Evolutionary conservation across 495 filamentous ascomycete species (phyloP).

Genomic region (Lindgomyces ingoldianus): DNA sequence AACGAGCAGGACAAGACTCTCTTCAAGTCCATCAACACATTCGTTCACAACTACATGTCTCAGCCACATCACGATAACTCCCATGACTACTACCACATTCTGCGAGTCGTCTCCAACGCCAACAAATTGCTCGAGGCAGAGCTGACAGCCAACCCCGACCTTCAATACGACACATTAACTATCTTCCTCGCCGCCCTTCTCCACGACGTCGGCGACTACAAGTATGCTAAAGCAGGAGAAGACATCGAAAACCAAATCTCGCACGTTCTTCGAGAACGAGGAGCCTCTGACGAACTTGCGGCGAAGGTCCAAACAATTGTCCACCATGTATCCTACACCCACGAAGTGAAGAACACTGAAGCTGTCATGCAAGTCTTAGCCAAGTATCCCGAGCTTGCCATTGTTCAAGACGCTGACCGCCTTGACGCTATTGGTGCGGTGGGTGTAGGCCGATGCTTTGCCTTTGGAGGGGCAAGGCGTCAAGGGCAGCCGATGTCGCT

Average conservation of each 20-base stretch:
- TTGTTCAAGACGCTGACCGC: constrained; percentile 90
- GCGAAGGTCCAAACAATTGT: constrained; percentile 67
- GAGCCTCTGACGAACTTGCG: constrained; percentile 58
- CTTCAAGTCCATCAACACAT: constrained; percentile 52
- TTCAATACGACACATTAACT: constrained; percentile 53
- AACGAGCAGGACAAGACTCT: constrained; percentile 16
- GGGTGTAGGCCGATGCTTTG: constrained; percentile 77
- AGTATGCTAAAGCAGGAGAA: constrained; percentile 62
- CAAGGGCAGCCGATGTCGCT: constrained; percentile 56
- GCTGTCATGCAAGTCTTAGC: constrained; percentile 55
- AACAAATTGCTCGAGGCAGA: constrained; percentile 57
- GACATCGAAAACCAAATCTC: constrained; percentile 55
- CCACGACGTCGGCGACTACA: constrained; percentile 86
- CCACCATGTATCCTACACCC: constrained; percentile 73
- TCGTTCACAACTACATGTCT: constrained; percentile 73
- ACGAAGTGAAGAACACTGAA: constrained; percentile 58
- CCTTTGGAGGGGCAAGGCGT: constrained; percentile 67
- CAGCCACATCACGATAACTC: constrained; percentile 68
- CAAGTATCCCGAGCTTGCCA: constrained; percentile 69
- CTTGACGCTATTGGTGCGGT: constrained; percentile 86
- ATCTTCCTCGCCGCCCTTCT: constrained; percentile 75
- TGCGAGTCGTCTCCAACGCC: constrained; percentile 74
- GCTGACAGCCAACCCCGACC: constrained; percentile 40
- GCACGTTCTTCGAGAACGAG: constrained; percentile 59
- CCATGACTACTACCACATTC: constrained; percentile 82